Evolutionary conservation across 2,329 filamentous ascomycete genomes (phyloP), one percentile per base, ranked within the genome.

Genomic region (Monosporascus sp.): DNA sequence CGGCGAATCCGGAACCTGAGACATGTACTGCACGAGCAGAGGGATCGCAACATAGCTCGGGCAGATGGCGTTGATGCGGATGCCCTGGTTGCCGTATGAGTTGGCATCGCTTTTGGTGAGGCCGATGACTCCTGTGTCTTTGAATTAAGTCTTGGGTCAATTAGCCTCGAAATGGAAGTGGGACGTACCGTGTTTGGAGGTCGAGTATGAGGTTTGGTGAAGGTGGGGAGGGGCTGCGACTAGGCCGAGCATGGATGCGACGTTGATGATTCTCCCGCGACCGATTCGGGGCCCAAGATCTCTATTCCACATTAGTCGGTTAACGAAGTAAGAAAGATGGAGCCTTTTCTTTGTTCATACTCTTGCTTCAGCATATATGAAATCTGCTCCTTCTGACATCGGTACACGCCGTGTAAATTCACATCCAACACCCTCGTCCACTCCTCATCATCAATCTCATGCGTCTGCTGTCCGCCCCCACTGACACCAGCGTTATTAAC

Each of bases 41-140:
- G 75, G 73, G 2, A 75, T 78, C 45, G 67, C 62, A 36, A 78
- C 69, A 57, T 75, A 79, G 9, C 74, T 70, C 0, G 81, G 81
- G 52, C 81, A 83, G n/a, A 85, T 76, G 3, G 79, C 80, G 60
- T 85, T 85, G 64, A 85, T 79, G 48, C 80, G 76, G 53, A 85
- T 81, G 3, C 74, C 75, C 48, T 71, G 61, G 4, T 70, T 61
- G 1, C 75, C 77, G 66, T 83, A 84, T 1, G 72, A 71, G 48
- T 76, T 73, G 2, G 77, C 81, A 57, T 84, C 80, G 2, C 74
- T 74, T 61, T 72, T 77, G 8, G 78, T 82, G 46, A 85, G 67
- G 0, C 78, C 78, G 22, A 81, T 60, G 5, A 81, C 74, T 24
- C 22, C 22, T 24, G 22, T 24, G 22, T 24, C 22, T 5, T 24